Conservation (phyloP, 805 yeast species). For the Barnettozyma botsteinii region DNA sequence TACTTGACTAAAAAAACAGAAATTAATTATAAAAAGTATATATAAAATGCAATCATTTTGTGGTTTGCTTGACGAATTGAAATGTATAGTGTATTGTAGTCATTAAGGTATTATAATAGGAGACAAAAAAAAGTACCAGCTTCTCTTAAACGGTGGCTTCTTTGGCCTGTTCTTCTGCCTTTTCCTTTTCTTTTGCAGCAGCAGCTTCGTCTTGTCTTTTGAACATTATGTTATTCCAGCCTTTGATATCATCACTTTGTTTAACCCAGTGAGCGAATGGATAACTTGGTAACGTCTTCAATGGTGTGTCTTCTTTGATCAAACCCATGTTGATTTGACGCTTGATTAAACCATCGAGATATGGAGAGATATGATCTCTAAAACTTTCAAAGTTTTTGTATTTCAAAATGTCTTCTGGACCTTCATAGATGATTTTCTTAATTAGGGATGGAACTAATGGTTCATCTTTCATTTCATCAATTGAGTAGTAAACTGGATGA, state of each 20-base stretch:
- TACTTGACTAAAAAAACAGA: no score
- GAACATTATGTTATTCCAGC: slow-evolving; percentile 34
- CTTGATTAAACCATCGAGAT: slow-evolving; percentile 50
- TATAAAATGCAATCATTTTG: no score
- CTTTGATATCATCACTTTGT: slow-evolving; percentile 31
- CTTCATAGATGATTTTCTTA: slow-evolving; percentile 57
- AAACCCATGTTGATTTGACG: slow-evolving; percentile 54
- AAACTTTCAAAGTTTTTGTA: slow-evolving; percentile 57
- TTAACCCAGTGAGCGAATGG: slow-evolving; percentile 56
- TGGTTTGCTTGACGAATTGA: neutral
- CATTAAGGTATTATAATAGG: no score
- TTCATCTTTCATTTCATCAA: slow-evolving; percentile 78
- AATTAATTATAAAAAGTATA: no score
- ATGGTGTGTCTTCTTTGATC: slow-evolving; percentile 48
- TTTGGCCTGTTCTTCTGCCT: slow-evolving; percentile 4
- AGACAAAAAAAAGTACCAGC: no score
- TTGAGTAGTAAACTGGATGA: slow-evolving; percentile 72
- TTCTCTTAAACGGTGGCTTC: neutral
- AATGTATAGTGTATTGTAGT: neutral
- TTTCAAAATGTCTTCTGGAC: slow-evolving; percentile 57
- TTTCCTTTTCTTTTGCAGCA: slow-evolving; percentile 13
- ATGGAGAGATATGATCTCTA: slow-evolving; percentile 54
- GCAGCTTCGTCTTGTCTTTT: slow-evolving; percentile 22
- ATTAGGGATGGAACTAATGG: slow-evolving; percentile 66
- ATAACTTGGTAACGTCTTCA: slow-evolving; percentile 52